Conservation (phyloP, 306 rosid genomes). For the Hippophae gyantsensis region DNA sequence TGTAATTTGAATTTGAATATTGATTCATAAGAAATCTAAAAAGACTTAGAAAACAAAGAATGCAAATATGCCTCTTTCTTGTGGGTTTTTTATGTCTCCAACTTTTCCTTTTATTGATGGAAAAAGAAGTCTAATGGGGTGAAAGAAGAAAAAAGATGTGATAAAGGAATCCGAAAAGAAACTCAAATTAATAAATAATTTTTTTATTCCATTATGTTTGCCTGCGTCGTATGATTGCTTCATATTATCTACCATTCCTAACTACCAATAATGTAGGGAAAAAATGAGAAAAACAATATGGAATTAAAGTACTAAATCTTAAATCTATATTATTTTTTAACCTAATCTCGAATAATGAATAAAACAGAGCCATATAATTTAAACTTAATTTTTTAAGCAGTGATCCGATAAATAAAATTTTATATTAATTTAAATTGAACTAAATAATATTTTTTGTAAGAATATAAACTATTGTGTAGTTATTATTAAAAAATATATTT, state of each 20-base stretch:
- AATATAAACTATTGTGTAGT: too few species aligned
- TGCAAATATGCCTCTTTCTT: constrained; percentile 34
- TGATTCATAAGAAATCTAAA: constrained; percentile 41
- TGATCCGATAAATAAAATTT: too few species aligned
- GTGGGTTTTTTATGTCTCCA: constrained; percentile 33
- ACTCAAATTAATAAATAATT: constrained; percentile 30
- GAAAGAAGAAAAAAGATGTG: constrained; percentile 10
- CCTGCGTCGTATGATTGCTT: constrained; percentile 52
- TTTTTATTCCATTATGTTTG: constrained; percentile 27
- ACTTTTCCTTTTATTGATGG: constrained; percentile 33
- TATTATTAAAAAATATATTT: too few species aligned
- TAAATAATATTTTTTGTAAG: too few species aligned
- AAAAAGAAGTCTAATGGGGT: constrained; percentile 18
- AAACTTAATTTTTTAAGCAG: too few species aligned
- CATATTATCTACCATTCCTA: constrained; percentile 74
- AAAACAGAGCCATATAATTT: too few species aligned
- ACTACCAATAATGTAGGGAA: constrained; percentile 41
- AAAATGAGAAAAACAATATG: too few species aligned
- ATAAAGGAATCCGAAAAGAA: constrained; percentile 28
- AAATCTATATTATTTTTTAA: too few species aligned
- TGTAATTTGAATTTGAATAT: constrained; percentile 24
- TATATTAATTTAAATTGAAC: too few species aligned
- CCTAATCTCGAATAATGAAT: too few species aligned
- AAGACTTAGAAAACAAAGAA: constrained; percentile 39
- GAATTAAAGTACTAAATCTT: too few species aligned